Conservation (phyloP, 768 basidiomycete genomes). For the Rhizopogon sp. region DNA sequence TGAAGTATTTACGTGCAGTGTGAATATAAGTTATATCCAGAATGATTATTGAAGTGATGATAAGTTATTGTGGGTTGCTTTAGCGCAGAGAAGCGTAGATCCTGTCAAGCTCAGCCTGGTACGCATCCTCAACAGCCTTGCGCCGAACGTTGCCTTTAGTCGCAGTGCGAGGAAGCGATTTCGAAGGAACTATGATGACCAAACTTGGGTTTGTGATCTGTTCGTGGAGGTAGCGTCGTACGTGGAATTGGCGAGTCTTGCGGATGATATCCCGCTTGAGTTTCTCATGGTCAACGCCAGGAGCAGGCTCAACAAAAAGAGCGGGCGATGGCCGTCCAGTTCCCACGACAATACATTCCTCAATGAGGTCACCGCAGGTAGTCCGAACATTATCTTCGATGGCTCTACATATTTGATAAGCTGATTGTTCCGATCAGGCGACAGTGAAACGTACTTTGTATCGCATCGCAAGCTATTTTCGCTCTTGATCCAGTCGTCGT, state of each 20-base stretch:
- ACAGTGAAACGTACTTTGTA: conserved; percentile 44
- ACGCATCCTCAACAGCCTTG: conserved; percentile 67
- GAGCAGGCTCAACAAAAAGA: conserved; percentile 65
- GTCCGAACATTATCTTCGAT: conserved; percentile 74
- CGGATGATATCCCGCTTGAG: conserved; percentile 70
- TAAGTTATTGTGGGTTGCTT: background rate
- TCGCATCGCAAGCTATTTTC: conserved; percentile 76
- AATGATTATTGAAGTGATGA: background rate
- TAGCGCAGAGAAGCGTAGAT: conserved; percentile 38
- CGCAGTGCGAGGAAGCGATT: conserved; percentile 70
- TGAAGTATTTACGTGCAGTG: background rate
- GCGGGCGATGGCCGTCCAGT: conserved; percentile 71
- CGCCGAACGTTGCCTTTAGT: conserved; percentile 83
- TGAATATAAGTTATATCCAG: conserved; percentile 14
- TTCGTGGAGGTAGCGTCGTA: conserved; percentile 73
- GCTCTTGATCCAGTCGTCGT: conserved; percentile 85
- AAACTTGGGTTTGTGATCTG: conserved; percentile 61
- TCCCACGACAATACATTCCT: conserved; percentile 75
- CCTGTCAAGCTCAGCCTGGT: conserved; percentile 50
- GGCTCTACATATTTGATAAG: conserved; percentile 34
- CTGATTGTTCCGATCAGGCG: background rate
- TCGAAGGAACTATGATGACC: conserved; percentile 60
- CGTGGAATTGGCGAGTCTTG: conserved; percentile 69
- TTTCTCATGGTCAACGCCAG: conserved; percentile 47
- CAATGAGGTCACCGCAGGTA: conserved; percentile 60